phyloP scores from a whole-genome alignment of 495 filamentous ascomycete species.

The Aspergillus kassunensis region DNA sequence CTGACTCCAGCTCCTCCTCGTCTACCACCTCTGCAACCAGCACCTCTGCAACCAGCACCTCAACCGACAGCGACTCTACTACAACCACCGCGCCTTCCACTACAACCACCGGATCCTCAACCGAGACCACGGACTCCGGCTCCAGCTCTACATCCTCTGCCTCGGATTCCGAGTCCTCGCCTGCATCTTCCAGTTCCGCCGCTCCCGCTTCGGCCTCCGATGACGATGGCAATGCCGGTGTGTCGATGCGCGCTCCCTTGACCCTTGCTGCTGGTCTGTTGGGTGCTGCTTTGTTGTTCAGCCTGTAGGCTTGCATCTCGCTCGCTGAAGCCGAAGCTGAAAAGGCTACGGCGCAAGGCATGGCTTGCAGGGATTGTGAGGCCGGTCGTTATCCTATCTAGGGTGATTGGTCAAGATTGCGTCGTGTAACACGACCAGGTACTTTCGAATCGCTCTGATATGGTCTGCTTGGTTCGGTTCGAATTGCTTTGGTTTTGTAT shows the following conservation, averaged over 20 bases:
- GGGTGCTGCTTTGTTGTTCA: slow-evolving; percentile 1
- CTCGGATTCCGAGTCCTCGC: neutral
- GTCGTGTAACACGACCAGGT: no score
- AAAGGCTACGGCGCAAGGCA: no score
- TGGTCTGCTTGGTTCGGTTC: no score
- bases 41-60: slow-evolving; percentile 5
- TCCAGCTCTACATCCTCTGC: slow-evolving; percentile 4
- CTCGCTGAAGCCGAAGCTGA: no score
- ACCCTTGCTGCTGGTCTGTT: slow-evolving; percentile 5
- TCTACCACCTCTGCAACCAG: slow-evolving; percentile 17
- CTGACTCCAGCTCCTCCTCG: slow-evolving; percentile 10
- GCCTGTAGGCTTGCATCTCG: slow-evolving; percentile 1
- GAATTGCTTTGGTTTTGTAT: no score
- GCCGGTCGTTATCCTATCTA: no score
- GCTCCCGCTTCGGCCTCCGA: neutral
- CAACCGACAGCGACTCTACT: neutral
- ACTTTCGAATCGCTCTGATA: no score
- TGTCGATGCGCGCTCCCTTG: slow-evolving; percentile 1
- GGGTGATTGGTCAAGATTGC: no score
- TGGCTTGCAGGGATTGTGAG: neutral
- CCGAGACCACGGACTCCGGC: slow-evolving; percentile 3
- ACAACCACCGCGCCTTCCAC: slow-evolving; percentile 19
- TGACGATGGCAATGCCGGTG: neutral
- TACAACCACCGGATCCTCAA: slow-evolving; percentile 5
- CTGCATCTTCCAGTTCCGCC: neutral